Conservation (phyloP, 805 yeast genomes). For the Lipomyces orientalis region DNA sequence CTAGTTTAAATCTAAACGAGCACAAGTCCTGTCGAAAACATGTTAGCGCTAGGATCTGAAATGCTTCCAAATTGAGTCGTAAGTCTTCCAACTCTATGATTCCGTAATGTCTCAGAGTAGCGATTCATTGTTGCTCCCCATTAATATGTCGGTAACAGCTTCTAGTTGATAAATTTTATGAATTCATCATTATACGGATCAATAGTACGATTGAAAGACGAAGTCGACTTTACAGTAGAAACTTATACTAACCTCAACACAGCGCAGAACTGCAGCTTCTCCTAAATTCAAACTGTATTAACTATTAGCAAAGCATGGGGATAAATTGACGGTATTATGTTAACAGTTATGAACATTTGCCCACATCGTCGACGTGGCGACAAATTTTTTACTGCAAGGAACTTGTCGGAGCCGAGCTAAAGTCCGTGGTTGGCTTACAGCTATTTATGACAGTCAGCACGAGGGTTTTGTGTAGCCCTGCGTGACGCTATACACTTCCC, state of each 20-base stretch:
- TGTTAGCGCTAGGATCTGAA: background rate
- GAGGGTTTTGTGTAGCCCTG: background rate
- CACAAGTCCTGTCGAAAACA: background rate
- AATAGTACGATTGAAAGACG: background rate
- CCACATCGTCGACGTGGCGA: background rate
- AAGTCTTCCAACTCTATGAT: background rate
- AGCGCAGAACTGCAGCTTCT: background rate
- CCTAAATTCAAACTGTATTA: background rate
- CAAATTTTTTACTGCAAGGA: background rate
- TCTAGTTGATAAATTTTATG: constrained; percentile 33
- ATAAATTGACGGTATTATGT: background rate
- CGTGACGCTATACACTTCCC: background rate
- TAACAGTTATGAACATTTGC: too few species aligned
- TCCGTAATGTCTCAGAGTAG: constrained; percentile 34
- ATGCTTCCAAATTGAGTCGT: background rate
- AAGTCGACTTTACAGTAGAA: background rate
- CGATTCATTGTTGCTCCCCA: constrained; percentile 38
- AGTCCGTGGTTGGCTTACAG: background rate
- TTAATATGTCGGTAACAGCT: constrained; percentile 35
- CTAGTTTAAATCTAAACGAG: background rate
- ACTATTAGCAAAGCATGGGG: background rate
- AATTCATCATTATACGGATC: constrained; percentile 30
- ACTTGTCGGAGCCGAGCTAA: background rate
- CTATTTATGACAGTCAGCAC: background rate
- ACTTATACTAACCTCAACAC: background rate